Evolutionary conservation across 768 basidiomycete genomes (phyloP).

Genomic region (Macrolepiota albuminosa): DNA sequence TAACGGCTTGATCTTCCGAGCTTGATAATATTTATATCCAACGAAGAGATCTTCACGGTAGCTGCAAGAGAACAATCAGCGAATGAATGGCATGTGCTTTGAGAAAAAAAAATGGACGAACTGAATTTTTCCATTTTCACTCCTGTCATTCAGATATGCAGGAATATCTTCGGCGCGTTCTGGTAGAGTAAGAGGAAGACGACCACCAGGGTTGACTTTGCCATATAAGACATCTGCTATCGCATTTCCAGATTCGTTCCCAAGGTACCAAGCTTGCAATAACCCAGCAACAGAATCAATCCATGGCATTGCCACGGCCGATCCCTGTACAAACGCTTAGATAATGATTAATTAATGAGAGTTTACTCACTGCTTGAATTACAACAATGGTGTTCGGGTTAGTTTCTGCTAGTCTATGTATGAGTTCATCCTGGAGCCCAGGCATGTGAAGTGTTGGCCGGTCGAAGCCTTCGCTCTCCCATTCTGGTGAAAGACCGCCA

Average conservation of each 20-base stretch:
- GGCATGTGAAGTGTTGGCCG: slow-evolving; percentile 57
- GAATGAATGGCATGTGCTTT: neutral
- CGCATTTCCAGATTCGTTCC: slow-evolving; percentile 62
- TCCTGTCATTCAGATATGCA: slow-evolving; percentile 50
- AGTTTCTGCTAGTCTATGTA: slow-evolving; percentile 42
- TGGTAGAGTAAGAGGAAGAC: slow-evolving; percentile 59
- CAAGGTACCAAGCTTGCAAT: slow-evolving; percentile 62
- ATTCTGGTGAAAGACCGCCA: slow-evolving; percentile 62
- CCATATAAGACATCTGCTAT: slow-evolving; percentile 65
- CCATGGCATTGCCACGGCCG: slow-evolving; percentile 77
- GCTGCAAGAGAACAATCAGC: slow-evolving; percentile 15
- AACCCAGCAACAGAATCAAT: slow-evolving; percentile 46
- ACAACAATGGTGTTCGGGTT: slow-evolving; percentile 58
- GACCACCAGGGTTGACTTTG: slow-evolving; percentile 54
- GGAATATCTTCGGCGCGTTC: slow-evolving; percentile 57
- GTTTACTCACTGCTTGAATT: slow-evolving; percentile 49
- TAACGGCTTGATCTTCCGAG: slow-evolving; percentile 45
- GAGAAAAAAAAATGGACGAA: slow-evolving; percentile 14
- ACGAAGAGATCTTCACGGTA: slow-evolving; percentile 63
- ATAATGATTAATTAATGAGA: neutral
- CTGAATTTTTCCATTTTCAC: slow-evolving; percentile 54
- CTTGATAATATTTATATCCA: slow-evolving; percentile 67
- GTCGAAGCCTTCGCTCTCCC: slow-evolving; percentile 77
- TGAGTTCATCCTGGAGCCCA: slow-evolving; percentile 54
- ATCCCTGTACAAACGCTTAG: slow-evolving; percentile 38